Conservation (phyloP, 2,329 filamentous ascomycete species). For the Clonostachys byssicola region DNA sequence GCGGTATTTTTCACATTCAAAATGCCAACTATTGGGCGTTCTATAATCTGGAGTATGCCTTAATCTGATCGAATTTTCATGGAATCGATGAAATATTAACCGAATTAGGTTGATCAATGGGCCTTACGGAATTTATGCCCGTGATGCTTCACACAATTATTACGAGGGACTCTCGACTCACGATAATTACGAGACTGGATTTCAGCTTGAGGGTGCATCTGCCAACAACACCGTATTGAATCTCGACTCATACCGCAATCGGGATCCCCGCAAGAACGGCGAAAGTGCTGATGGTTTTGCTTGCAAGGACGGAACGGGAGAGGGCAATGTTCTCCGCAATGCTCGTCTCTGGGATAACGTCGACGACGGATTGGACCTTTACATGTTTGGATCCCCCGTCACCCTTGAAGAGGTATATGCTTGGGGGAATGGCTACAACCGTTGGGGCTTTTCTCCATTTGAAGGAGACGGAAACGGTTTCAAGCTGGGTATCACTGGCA, state of each 20-base stretch:
- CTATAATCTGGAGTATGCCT: constrained; percentile 21
- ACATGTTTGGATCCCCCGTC: constrained; percentile 29
- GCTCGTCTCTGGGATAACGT: constrained; percentile 42
- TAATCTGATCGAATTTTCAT: not conserved
- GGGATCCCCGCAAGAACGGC: constrained; percentile 41
- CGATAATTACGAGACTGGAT: constrained; percentile 26
- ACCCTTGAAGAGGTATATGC: constrained; percentile 34
- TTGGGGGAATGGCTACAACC: constrained; percentile 40
- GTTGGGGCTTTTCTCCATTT: constrained; percentile 35
- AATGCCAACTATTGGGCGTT: constrained; percentile 37
- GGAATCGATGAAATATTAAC: not conserved
- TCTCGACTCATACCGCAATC: constrained; percentile 33
- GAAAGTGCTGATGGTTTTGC: constrained; percentile 42
- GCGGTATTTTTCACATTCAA: constrained; percentile 39
- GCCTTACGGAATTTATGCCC: constrained; percentile 23
- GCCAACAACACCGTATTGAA: constrained; percentile 28
- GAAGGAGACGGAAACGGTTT: constrained; percentile 40
- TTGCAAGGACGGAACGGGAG: constrained; percentile 36
- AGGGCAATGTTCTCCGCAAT: constrained; percentile 36
- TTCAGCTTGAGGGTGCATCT: constrained; percentile 20
- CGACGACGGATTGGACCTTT: constrained; percentile 41
- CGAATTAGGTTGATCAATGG: constrained; percentile 20
- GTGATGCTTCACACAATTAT: constrained; percentile 23
- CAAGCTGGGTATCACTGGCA: constrained; percentile 34
- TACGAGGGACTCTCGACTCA: constrained; percentile 22